A percentile compares a stretch with the other conserved stretches of the same genome.
These are phyloP conservation scores for Fusarium tjaetaba DNA, from an alignment of 2,329 filamentous ascomycete genomes.

Conservation along the genomic window DNA sequence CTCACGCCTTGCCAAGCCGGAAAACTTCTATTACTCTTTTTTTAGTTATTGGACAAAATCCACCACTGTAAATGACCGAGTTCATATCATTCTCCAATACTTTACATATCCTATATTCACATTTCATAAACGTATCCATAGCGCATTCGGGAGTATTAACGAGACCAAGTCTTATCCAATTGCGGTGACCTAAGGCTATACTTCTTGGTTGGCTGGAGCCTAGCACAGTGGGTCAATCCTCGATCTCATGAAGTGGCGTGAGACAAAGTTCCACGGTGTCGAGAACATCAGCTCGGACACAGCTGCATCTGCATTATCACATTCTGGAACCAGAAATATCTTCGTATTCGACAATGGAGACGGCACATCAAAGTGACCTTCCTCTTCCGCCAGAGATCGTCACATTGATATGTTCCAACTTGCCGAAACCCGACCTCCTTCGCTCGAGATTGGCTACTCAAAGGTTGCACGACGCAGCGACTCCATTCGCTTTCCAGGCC, in stretches of 20 bases:
- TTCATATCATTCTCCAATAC: rapidly evolving
- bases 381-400: background rate
- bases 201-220: background rate
- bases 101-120: rapidly evolving
- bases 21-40: background rate
- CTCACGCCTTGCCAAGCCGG: rapidly evolving
- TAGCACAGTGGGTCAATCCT: no score
- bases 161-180: background rate
- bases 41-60: rapidly evolving
- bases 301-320: background rate
- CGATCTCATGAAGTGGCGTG: background rate
- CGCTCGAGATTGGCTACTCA: background rate
- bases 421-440: background rate
- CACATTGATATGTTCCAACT: background rate
- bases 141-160: background rate
- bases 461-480: rapidly evolving
- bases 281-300: background rate
- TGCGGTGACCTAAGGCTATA: no score
- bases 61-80: no score
- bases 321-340: background rate
- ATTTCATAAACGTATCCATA: background rate
- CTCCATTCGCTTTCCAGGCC: background rate
- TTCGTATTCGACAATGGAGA: background rate
- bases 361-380: background rate
- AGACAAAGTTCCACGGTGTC: background rate